Percentiles rank a stretch among this genome's conserved stretches.
phyloP scores from a whole-genome alignment of 352 stramenopile species.

The Phytophthora chlamydospora region DNA sequence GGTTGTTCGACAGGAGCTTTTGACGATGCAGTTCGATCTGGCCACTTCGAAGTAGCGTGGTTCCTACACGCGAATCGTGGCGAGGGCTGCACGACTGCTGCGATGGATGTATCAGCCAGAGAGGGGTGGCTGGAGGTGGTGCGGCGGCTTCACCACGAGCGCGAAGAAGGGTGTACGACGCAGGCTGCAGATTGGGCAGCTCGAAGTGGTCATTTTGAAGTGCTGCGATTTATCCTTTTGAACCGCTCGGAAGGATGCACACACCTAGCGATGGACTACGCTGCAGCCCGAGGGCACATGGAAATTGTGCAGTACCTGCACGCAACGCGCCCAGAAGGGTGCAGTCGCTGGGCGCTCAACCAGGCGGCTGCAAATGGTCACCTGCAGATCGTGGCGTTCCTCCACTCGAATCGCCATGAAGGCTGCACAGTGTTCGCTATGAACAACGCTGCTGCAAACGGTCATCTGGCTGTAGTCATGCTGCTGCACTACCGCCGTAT shows the following conservation, averaged over 20 bases:
- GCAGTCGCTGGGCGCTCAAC: slow-evolving; percentile 26
- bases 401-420: slow-evolving; percentile 19
- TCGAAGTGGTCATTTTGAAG: slow-evolving; percentile 20
- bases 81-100: slow-evolving; percentile 20
- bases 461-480: slow-evolving; percentile 17
- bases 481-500: slow-evolving; percentile 23
- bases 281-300: slow-evolving; percentile 22
- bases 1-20: slow-evolving; percentile 15
- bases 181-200: slow-evolving; percentile 26
- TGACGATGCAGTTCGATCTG: slow-evolving; percentile 18
- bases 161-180: slow-evolving; percentile 15
- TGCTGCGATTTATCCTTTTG: slow-evolving; percentile 24
- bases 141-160: slow-evolving; percentile 18
- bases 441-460: slow-evolving; percentile 12
- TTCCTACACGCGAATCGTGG: slow-evolving; percentile 16
- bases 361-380: slow-evolving; percentile 22
- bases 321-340: slow-evolving; percentile 14
- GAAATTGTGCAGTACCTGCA: slow-evolving; percentile 26
- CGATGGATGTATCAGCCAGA: slow-evolving; percentile 22
- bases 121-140: slow-evolving; percentile 19
- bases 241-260: slow-evolving; percentile 20
- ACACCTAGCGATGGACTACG: slow-evolving; percentile 26
- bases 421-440: slow-evolving; percentile 25
- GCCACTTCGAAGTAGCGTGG: slow-evolving; percentile 19
- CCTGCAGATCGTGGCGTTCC: slow-evolving; percentile 19